Percentiles rank a stretch among this genome's conserved stretches.
phyloP scores from a whole-genome alignment of 2,329 filamentous ascomycete genomes.

The Calonectria leucothoes region DNA sequence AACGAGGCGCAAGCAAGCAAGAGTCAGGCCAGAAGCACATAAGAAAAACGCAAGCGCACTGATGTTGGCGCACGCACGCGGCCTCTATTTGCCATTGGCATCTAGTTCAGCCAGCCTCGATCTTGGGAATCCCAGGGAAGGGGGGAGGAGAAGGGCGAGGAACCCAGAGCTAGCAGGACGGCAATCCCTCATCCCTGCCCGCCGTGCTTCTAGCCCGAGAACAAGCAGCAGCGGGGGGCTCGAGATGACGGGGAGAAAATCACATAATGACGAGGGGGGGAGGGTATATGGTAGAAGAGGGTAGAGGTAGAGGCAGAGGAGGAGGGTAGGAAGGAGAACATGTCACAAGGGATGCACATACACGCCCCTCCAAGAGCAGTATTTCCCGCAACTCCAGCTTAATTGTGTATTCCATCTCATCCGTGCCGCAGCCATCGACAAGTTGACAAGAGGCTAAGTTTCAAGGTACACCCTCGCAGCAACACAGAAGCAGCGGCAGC shows the following conservation, averaged over 20 bases:
- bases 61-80: constrained; percentile 4
- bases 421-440: background rate
- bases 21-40: constrained; percentile 19
- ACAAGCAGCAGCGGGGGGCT: background rate
- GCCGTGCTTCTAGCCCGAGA: background rate
- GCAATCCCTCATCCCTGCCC: constrained; percentile 9
- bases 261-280: background rate
- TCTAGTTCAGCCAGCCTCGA: background rate
- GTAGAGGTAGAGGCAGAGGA: background rate
- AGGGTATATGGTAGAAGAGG: background rate
- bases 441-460: background rate
- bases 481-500: background rate
- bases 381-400: background rate
- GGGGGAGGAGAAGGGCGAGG: background rate
- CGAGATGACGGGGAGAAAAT: too few species aligned
- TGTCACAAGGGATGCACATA: background rate
- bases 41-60: background rate
- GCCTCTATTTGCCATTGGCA: background rate
- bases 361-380: background rate
- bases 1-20: constrained; percentile 10
- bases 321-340: background rate
- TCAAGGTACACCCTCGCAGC: background rate
- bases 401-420: background rate
- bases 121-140: background rate
- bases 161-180: background rate